Evolutionary conservation across 345 rosid genomes (phyloP).

Genomic region (Carallia brachiata): DNA sequence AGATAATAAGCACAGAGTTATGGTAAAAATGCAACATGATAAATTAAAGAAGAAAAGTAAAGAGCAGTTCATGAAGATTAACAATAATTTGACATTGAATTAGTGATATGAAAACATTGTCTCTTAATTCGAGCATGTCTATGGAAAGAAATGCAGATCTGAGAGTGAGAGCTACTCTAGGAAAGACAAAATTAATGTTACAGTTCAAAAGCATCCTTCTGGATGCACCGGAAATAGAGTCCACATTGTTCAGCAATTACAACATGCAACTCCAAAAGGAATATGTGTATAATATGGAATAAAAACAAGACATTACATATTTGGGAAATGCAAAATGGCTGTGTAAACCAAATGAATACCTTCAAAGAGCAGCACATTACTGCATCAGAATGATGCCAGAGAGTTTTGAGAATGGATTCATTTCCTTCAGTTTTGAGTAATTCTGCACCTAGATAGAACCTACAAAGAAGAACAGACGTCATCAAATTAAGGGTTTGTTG

Average conservation of each 20-base stretch:
- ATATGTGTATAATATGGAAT: not conserved
- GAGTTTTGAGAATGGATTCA: slow-evolving; percentile 74
- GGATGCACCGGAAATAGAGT: not conserved
- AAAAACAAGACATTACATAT: not conserved
- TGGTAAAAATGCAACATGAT: not conserved
- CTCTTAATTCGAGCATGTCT: too few relatives aligned
- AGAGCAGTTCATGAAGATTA: not conserved
- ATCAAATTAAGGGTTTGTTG: not conserved
- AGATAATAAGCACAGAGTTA: not conserved
- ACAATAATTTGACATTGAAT: too few relatives aligned
- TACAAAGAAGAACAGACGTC: slow-evolving; percentile 21
- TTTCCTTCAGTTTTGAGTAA: slow-evolving; percentile 72
- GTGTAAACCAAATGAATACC: slow-evolving; percentile 10
- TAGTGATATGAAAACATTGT: too few relatives aligned
- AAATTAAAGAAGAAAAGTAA: not conserved
- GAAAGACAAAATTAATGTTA: too few relatives aligned
- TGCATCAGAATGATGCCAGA: slow-evolving; percentile 87
- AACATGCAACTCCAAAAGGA: not conserved
- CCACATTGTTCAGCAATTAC: not conserved
- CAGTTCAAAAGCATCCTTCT: not conserved
- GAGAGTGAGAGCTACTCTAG: not conserved
- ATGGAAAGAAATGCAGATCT: not conserved
- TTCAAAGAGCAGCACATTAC: slow-evolving; percentile 91
- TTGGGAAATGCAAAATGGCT: too few relatives aligned
- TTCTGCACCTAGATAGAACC: slow-evolving; percentile 89